Evolutionary conservation across 2,329 filamentous ascomycete species (phyloP), one percentile per base, ranked within the genome.

Genomic region (Periconia macrospinosa): DNA sequence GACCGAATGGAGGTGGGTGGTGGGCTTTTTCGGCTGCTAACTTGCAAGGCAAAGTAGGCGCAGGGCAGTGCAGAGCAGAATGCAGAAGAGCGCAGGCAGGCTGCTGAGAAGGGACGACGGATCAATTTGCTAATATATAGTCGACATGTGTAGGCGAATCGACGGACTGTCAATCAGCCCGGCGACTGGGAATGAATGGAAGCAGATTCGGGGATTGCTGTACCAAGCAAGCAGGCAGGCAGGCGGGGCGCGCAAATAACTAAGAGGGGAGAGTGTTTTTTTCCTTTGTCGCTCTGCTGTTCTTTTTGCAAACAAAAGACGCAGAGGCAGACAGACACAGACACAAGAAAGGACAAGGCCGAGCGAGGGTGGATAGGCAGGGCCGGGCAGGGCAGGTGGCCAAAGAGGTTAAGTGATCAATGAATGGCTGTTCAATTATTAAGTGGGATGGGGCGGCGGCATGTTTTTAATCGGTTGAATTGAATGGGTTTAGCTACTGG

Each of bases 371-470:
- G n/a, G n/a, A n/a, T n/a, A 27, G 23, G 8, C 23, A 27, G 23
- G 23, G 23, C 23, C 23, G 23, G 23, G 23, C 23, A 27, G 23
- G 23, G 23, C 23, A 27, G 23, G 8, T 8, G 23, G 23, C 23
- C 23, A 11, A 15, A 18, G 17, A 41, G 37, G 37, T 41, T 18
- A 3, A 41, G 17, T 41, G 37, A 18, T 41, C 3, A 11, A 18
- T 15, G 14, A 18, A 3, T 15, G 23, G 13, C 44, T 50, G 41
- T 55, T 37, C 55, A 56, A 54, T 60, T 61, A 65, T 63, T 59
- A 65, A 63, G 54, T 60, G 62, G 61, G 56, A 55, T 59, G 50
- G 63, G 57, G 61, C 61, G 59, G 53, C 55, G 55, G 15, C 33
- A 37, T 37, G 33, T 56, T 45, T 45, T 54, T 41, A 6, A 50